Evolutionary conservation across 208 protist species (phyloP).

Genomic region (Trypanosoma caninum): DNA sequence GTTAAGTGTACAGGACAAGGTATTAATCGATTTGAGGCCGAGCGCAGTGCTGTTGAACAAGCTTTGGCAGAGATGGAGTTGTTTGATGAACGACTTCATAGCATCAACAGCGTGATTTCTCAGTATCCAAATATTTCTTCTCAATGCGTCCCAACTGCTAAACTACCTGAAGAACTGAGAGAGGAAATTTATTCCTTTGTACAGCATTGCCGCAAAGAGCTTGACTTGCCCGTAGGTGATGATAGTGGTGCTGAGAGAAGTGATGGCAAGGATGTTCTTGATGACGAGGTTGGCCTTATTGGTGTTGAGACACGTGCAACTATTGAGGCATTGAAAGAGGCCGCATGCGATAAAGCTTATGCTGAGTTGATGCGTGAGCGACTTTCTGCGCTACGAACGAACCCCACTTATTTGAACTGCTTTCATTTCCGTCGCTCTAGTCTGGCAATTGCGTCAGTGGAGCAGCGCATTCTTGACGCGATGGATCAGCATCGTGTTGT

Average conservation of each 20-base stretch:
- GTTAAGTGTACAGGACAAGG: slow-evolving; percentile 49
- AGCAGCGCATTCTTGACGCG: slow-evolving; percentile 45
- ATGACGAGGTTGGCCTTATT: too few species aligned
- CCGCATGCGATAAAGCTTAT: slow-evolving; percentile 27
- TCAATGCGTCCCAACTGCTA: slow-evolving; percentile 36
- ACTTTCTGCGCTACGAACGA: slow-evolving; percentile 28
- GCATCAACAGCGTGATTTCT: slow-evolving; percentile 45
- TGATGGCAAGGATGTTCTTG: background rate
- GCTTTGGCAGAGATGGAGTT: slow-evolving; percentile 57
- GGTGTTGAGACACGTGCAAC: slow-evolving; percentile 15
- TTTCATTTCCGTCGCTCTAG: slow-evolving; percentile 64
- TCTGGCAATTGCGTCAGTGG: slow-evolving; percentile 53
- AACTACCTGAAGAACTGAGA: slow-evolving; percentile 20
- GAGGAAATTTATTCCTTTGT: slow-evolving; percentile 25
- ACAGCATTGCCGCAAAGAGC: slow-evolving; percentile 4
- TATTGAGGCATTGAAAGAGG: slow-evolving; percentile 10
- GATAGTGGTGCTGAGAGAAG: background rate
- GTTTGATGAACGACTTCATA: slow-evolving; percentile 58
- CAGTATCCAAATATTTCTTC: slow-evolving; percentile 41
- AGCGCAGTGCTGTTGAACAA: slow-evolving; percentile 47
- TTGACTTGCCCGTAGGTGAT: background rate
- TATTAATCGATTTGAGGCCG: slow-evolving; percentile 72
- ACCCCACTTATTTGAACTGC: slow-evolving; percentile 44
- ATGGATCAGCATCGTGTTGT: slow-evolving; percentile 68
- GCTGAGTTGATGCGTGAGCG: slow-evolving; percentile 30